Evolutionary conservation across 1,139 yeast species (phyloP).

Genomic region (Debaryomyces psychrophilus): DNA sequence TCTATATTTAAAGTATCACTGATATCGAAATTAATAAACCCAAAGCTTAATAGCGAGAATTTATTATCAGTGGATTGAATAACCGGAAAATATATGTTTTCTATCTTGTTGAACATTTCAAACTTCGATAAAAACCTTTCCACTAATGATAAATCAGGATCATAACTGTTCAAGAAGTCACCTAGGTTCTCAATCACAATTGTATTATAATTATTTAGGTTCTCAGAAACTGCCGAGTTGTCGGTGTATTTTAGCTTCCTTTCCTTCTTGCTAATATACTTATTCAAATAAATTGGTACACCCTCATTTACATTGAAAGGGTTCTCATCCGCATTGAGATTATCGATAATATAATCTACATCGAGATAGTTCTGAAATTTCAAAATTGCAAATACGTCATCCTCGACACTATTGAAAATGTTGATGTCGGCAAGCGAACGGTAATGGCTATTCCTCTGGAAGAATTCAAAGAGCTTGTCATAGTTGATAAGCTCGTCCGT

Average conservation of each 20-base stretch:
- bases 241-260: conserved; percentile 21
- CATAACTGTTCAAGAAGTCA: conserved; percentile 28
- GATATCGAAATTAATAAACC: conserved; percentile 33
- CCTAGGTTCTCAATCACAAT: conserved; percentile 50
- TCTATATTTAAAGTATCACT: conserved; percentile 25
- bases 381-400: conserved; percentile 36
- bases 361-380: conserved; percentile 42
- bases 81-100: conserved; percentile 50
- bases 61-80: conserved; percentile 19
- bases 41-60: conserved; percentile 30
- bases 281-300: conserved; percentile 31
- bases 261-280: conserved; percentile 33
- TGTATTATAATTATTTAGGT: conserved; percentile 36
- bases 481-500: conserved; percentile 22
- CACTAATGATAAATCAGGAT: conserved; percentile 21
- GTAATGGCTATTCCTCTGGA: conserved; percentile 29
- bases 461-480: conserved; percentile 26
- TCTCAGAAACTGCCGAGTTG: conserved; percentile 13
- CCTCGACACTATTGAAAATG: conserved; percentile 27
- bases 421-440: conserved; percentile 33
- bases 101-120: conserved; percentile 41
- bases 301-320: conserved; percentile 35
- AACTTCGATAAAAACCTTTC: conserved; percentile 35
- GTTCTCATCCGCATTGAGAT: conserved; percentile 26
- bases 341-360: conserved; percentile 33